Evolutionary conservation across 331 rosid genomes (phyloP), one percentile per base, ranked within the genome.

Genomic region (Quercus phellos): DNA sequence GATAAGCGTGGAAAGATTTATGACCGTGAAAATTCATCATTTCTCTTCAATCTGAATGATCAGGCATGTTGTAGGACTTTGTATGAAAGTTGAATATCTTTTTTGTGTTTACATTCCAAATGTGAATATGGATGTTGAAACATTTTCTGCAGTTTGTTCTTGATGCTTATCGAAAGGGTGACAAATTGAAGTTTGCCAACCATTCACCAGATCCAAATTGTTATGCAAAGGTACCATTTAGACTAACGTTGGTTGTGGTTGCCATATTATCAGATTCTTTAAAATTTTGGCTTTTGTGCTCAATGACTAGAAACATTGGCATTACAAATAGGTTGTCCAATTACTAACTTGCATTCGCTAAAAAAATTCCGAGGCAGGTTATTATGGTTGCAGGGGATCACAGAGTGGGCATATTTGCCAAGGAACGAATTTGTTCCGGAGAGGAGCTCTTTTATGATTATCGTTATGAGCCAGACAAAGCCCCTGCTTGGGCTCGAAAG

Each of bases 331-430:
- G 18, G 13, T 13, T 7, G 71, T 34, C 73, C 21, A 60, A 38
- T 73, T 55, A n/a, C 14, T 55, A 64, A 72, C 61, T 67, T 7
- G 38, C 75, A 21, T 21, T 46, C 17, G 63, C 55, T 42, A 55
- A 76, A 42, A 46, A 46, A 58, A 70, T 61, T 82, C n/a, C 22
- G 24, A 88, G 79, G 68, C 92, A 95, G 99, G 99, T 95, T 75
- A 93, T 95, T 80, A 93, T 95, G 99, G 99, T 95, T 74, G 99
- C 96, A 0, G 99, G 99, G 75, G 98, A 95, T 86, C 99, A 95
- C 78, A 91, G 98, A 83, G 99, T 93, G 72, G 98, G 98, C 56
- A 95, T 95, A 79, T 93, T 95, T 85, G 99, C 99, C 78, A 94
- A 94, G 87, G 99, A 94, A 81, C 83, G 98, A 81, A 94, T 94